Evolutionary conservation across 176 grass and related monocot genomes (phyloP).

Genomic region (Sorghum bicolor): Sorghum_bicolor_NCBIv3 NC_012875.2:53427001-53427500

Average conservation of each 20-base stretch:
- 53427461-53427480: slow-evolving; percentile 43
- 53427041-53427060: neutral
- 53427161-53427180: neutral
- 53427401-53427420: neutral
- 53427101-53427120: neutral
- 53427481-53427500: slow-evolving; percentile 88
- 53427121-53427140: slow-evolving; percentile 2
- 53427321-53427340: neutral
- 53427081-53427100: neutral
- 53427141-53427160: neutral
- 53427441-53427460: neutral
- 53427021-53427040: neutral
- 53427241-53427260: neutral
- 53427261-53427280: neutral
- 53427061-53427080: neutral
- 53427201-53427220: neutral
- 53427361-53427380: neutral
- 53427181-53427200: neutral
- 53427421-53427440: neutral
- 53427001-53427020: neutral
- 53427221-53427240: neutral
- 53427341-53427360: neutral
- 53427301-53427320: neutral
- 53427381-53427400: neutral
- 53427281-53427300: neutral